These are phyloP conservation scores for Paratinospora sagittata DNA, from an alignment of 164 flowering plant genomes.

Conservation along the genomic window DNA sequence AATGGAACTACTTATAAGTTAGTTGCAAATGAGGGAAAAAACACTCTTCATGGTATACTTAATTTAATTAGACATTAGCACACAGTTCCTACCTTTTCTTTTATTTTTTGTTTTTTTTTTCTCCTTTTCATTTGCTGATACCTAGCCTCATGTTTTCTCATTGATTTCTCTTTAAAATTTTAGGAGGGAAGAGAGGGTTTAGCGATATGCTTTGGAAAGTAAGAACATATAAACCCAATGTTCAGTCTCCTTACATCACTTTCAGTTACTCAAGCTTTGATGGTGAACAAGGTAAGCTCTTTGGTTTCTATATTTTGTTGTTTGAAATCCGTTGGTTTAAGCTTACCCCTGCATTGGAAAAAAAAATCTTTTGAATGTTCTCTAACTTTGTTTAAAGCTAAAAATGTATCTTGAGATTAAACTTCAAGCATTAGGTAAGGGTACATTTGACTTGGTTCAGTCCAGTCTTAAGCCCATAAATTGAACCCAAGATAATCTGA, in stretches of 20 bases:
- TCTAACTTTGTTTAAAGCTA: neutral
- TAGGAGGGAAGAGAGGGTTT: slow-evolving; percentile 54
- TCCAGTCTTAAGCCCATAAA: neutral
- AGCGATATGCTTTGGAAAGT: slow-evolving; percentile 54
- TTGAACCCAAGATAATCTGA: neutral
- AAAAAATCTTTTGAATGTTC: neutral
- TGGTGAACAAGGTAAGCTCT: slow-evolving; percentile 32
- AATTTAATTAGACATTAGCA: neutral
- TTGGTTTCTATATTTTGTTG: neutral
- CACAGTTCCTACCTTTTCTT: no score
- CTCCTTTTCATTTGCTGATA: neutral
- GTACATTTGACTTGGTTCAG: neutral
- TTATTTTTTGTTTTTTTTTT: neutral
- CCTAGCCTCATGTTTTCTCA: neutral
- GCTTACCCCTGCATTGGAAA: neutral
- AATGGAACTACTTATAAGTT: slow-evolving; percentile 48
- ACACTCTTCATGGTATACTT: slow-evolving; percentile 50
- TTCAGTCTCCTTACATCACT: slow-evolving; percentile 24
- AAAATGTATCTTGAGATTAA: neutral
- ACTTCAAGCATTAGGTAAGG: neutral
- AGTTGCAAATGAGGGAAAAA: slow-evolving; percentile 55
- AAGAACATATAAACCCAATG: slow-evolving; percentile 14
- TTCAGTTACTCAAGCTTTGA: slow-evolving; percentile 40
- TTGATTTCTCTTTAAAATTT: neutral
- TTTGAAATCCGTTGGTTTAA: neutral